Evolutionary conservation across 805 yeast genomes (phyloP).

Genomic region (Hanseniaspora meyeri): DNA sequence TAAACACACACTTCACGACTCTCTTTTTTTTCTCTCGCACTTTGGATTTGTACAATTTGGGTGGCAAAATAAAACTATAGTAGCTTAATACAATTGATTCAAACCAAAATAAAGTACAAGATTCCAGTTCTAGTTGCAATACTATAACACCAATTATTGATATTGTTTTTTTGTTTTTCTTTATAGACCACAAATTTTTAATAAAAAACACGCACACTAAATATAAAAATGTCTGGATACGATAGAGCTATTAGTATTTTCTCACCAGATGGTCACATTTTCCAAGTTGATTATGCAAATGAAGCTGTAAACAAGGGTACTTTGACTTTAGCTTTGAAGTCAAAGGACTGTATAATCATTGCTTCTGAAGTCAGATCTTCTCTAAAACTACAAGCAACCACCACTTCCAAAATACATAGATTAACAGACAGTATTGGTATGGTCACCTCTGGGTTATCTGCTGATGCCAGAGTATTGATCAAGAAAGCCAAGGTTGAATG

Average conservation of each 20-base stretch:
- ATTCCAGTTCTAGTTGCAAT: too few species aligned
- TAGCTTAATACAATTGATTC: background rate
- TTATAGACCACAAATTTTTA: background rate
- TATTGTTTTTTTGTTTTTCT: too few species aligned
- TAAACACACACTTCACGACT: constrained; percentile 16
- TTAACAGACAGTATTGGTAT: constrained; percentile 81
- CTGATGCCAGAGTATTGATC: constrained; percentile 91
- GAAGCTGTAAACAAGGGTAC: constrained; percentile 98
- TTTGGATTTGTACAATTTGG: background rate
- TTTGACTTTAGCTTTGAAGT: constrained; percentile 94
- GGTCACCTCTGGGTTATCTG: constrained; percentile 94
- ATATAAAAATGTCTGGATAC: constrained; percentile 78
- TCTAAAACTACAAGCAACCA: constrained; percentile 85
- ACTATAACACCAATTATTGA: background rate
- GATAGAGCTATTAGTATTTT: constrained; percentile 96
- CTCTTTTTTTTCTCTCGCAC: background rate
- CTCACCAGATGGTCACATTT: constrained; percentile 98
- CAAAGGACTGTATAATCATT: constrained; percentile 72
- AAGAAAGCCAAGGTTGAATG: constrained; percentile 96
- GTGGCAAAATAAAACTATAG: background rate
- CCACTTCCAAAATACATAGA: constrained; percentile 83
- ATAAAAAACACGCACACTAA: background rate
- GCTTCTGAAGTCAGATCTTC: constrained; percentile 97
- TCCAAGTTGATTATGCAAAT: constrained; percentile 94
- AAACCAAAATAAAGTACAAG: background rate